These are phyloP conservation scores for Strobilomyces dryophilus DNA, from an alignment of 768 basidiomycete genomes.

Conservation along the genomic window DNA sequence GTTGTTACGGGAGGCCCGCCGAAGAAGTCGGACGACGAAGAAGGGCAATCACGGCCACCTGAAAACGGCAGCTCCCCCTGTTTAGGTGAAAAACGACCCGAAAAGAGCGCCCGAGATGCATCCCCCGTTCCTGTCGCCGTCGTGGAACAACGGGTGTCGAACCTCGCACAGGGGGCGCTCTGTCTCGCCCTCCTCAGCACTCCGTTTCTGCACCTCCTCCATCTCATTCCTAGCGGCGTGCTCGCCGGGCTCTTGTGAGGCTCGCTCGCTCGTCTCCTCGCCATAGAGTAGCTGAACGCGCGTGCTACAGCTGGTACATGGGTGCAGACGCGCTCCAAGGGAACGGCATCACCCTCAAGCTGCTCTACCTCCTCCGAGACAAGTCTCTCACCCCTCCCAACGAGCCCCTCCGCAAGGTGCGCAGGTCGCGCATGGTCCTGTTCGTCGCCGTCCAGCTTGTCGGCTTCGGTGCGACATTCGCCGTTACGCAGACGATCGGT, in stretches of 20 bases:
- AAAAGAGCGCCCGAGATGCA: conserved; percentile 2
- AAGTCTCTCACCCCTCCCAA: conserved; percentile 50
- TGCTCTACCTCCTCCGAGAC: conserved; percentile 79
- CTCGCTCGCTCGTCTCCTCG: conserved; percentile 8
- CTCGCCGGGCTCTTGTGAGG: conserved; percentile 81
- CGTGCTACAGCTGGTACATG: conserved; percentile 80
- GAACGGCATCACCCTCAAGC: conserved; percentile 80
- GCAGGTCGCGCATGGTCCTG: conserved; percentile 65
- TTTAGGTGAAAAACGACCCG: conserved; percentile 24
- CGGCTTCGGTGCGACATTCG: conserved; percentile 86
- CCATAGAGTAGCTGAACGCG: not conserved
- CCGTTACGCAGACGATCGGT: conserved; percentile 89
- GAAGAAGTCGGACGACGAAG: conserved; percentile 39
- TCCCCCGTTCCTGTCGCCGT: conserved; percentile 61
- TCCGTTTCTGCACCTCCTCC: conserved; percentile 77
- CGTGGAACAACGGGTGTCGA: conserved; percentile 91
- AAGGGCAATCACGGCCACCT: conserved; percentile 22
- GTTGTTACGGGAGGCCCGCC: conserved; percentile 54
- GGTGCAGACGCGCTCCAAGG: conserved; percentile 74
- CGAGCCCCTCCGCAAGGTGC: conserved; percentile 75
- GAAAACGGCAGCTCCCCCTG: not conserved
- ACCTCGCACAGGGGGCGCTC: conserved; percentile 77
- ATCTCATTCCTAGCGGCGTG: conserved; percentile 77
- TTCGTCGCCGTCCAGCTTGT: conserved; percentile 74
- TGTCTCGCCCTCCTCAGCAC: conserved; percentile 77